phyloP scores from a whole-genome alignment of 306 rosid genomes.

The Trifolium subterraneum region DNA sequence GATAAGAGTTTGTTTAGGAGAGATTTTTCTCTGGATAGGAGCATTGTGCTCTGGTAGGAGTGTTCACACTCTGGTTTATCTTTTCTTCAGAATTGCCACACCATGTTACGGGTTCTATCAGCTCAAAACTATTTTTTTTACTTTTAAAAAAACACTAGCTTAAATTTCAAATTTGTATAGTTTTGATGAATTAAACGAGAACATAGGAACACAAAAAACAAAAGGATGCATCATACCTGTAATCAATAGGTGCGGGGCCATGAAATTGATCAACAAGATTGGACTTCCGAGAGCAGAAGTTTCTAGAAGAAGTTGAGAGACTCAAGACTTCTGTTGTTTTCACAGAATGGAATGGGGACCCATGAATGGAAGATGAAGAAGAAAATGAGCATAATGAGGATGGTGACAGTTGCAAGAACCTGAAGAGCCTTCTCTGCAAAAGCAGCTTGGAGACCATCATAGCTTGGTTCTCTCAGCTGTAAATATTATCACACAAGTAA shows the following conservation, averaged over 20 bases:
- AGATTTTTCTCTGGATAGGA: too few relatives aligned
- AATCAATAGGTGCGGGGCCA: conserved; percentile 76
- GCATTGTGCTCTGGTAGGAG: too few relatives aligned
- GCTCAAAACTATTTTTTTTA: not conserved
- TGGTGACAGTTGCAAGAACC: conserved; percentile 47
- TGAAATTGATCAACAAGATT: conserved; percentile 51
- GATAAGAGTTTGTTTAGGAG: too few relatives aligned
- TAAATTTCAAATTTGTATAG: not conserved
- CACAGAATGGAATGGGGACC: conserved; percentile 34
- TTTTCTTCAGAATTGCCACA: too few relatives aligned
- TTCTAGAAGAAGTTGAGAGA: conserved; percentile 44
- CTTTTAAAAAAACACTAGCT: not conserved
- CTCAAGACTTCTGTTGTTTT: conserved; percentile 40
- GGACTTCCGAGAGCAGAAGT: conserved; percentile 60
- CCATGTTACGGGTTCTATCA: too few relatives aligned
- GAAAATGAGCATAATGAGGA: conserved; percentile 25
- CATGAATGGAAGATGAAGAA: conserved; percentile 38
- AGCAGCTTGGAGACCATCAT: conserved; percentile 75
- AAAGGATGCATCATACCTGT: conserved; percentile 51
- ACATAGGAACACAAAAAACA: not conserved
- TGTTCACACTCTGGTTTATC: too few relatives aligned
- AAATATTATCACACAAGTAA: not conserved
- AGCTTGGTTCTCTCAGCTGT: conserved; percentile 29
- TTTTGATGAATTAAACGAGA: conserved; percentile 25
- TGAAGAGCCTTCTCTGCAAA: conserved; percentile 52